Conservation (phyloP, 345 rosid species). For the Eucalyptus camaldulensis region DNA sequence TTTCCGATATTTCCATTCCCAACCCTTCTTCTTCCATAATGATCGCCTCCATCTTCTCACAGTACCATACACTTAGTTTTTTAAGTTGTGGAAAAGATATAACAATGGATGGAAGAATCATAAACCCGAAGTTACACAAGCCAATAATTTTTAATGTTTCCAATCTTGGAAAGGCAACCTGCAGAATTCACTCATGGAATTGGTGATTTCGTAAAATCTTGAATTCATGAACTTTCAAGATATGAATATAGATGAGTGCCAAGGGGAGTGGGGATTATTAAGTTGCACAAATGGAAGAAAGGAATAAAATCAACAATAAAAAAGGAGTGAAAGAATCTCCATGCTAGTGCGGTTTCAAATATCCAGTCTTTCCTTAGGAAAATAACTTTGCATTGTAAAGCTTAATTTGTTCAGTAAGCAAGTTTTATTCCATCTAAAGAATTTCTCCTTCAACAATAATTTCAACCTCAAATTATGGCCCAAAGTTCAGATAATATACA, state of each 20-base stretch:
- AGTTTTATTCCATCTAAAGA: no score
- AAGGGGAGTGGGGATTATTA: background rate
- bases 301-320: fast-evolving
- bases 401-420: background rate
- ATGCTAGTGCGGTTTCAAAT: background rate
- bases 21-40: background rate
- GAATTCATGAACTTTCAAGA: no score
- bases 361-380: background rate
- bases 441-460: background rate
- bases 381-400: background rate
- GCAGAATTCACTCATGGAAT: fast-evolving
- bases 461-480: background rate
- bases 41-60: background rate
- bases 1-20: background rate
- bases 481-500: background rate
- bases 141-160: fast-evolving
- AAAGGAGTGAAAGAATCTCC: background rate
- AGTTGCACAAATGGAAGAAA: background rate
- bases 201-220: background rate
- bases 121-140: fast-evolving
- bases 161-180: background rate
- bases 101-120: fast-evolving
- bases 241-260: no score
- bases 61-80: fast-evolving
- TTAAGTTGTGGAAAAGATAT: no score